Percentiles rank a stretch among this genome's conserved stretches.
Evolutionary conservation across 1,139 yeast genomes (phyloP).

Genomic region (Magnusiomyces ingens): DNA sequence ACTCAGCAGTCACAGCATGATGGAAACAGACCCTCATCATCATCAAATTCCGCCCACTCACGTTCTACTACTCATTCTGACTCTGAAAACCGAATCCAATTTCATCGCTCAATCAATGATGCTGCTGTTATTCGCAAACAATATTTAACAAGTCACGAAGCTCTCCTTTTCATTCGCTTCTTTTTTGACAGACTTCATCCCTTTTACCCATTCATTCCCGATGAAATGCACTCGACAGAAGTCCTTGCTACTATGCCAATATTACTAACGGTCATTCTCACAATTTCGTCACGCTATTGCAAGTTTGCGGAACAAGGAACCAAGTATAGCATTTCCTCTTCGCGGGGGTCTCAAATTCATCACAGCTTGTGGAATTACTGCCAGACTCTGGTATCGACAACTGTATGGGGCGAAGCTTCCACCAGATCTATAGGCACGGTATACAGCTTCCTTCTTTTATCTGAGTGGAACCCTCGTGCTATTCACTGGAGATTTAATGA

Average conservation of each 20-base stretch:
- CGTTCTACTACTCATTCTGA: background rate
- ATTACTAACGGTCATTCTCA: conserved; percentile 67
- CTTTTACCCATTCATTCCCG: conserved; percentile 80
- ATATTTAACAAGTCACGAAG: conserved; percentile 62
- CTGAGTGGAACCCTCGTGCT: conserved; percentile 95
- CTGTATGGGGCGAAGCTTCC: conserved; percentile 93
- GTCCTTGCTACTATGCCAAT: conserved; percentile 73
- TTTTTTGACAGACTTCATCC: conserved; percentile 83
- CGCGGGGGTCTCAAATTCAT: conserved; percentile 37
- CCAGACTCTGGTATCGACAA: conserved; percentile 72
- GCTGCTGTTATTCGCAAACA: conserved; percentile 65
- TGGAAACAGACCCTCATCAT: too few species aligned
- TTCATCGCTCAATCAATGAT: conserved; percentile 39
- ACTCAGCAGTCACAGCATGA: too few species aligned
- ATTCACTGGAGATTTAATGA: conserved; percentile 86
- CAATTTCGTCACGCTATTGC: conserved; percentile 67
- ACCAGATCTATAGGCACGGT: conserved; percentile 84
- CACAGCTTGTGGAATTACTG: conserved; percentile 78
- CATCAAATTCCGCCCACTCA: too few species aligned
- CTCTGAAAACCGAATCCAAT: conserved; percentile 4
- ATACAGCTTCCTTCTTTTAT: conserved; percentile 74
- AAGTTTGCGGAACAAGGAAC: conserved; percentile 18
- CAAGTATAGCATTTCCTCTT: conserved; percentile 12
- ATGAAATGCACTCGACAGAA: conserved; percentile 59
- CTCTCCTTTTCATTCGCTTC: conserved; percentile 51